phyloP scores from a whole-genome alignment of 2,329 filamentous ascomycete species.

The Ilyonectria mors-panacis region DNA sequence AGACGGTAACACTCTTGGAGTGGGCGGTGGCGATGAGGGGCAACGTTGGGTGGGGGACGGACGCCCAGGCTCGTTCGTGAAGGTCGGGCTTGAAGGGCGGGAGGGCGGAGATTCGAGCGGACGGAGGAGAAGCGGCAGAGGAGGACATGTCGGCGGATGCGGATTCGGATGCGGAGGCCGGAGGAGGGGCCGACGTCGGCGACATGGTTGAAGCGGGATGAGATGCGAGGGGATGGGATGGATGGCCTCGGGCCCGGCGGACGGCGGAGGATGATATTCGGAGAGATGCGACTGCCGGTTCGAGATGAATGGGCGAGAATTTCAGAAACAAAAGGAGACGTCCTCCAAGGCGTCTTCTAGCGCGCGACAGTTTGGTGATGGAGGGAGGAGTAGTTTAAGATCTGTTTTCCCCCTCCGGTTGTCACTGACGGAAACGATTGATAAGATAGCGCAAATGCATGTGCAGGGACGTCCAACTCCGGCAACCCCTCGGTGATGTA shows the following conservation, averaged over 20 bases:
- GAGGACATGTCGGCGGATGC: slow-evolving; percentile 1
- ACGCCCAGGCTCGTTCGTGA: slow-evolving; percentile 85
- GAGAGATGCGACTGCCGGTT: background rate
- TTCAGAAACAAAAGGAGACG: background rate
- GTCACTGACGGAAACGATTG: slow-evolving; percentile 26
- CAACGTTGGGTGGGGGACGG: slow-evolving; percentile 86
- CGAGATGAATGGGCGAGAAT: background rate
- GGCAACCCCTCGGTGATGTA: slow-evolving; percentile 36
- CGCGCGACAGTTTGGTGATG: background rate
- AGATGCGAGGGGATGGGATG: background rate
- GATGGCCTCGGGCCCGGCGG: slow-evolving; percentile 2
- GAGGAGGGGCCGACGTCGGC: slow-evolving; percentile 44
- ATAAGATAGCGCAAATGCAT: slow-evolving; percentile 44
- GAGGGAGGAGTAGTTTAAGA: slow-evolving; percentile 14
- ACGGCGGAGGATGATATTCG: background rate
- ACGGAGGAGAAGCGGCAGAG: slow-evolving; percentile 12
- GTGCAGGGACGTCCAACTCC: slow-evolving; percentile 30
- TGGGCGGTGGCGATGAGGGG: slow-evolving; percentile 92
- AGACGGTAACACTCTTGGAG: slow-evolving; percentile 89
- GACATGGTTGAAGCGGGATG: slow-evolving; percentile 33
- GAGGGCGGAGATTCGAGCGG: slow-evolving; percentile 59
- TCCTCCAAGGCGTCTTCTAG: background rate
- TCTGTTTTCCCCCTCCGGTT: slow-evolving; percentile 36
- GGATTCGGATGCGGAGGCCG: slow-evolving; percentile 29
- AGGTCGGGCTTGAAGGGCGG: slow-evolving; percentile 69